Evolutionary conservation across 2,329 filamentous ascomycete genomes (phyloP).

Genomic region (Cercospora citrullina): DNA sequence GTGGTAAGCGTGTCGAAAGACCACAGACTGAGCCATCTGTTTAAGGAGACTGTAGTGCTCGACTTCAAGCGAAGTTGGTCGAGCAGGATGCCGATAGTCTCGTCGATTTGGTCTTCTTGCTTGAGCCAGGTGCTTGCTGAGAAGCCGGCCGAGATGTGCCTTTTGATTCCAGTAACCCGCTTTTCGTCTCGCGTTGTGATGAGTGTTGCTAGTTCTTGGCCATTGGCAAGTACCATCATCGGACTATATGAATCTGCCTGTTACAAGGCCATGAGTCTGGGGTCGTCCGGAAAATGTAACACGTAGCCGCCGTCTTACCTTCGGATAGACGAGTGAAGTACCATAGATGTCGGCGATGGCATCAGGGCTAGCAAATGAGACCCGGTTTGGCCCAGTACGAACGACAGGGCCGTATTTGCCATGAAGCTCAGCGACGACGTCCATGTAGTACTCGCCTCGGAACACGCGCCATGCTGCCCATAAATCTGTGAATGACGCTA

Average conservation of each 20-base stretch:
- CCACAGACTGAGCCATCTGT: conserved; percentile 19
- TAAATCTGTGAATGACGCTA: conserved; percentile 20
- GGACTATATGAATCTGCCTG: conserved; percentile 17
- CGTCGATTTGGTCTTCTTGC: conserved; percentile 21
- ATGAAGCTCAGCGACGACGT: conserved; percentile 34
- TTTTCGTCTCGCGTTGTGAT: conserved; percentile 19
- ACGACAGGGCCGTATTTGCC: conserved; percentile 34
- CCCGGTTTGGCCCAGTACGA: conserved; percentile 33
- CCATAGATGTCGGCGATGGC: conserved; percentile 21
- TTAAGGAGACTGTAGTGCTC: background rate
- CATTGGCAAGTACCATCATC: conserved; percentile 17
- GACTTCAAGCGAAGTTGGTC: background rate
- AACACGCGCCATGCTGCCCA: conserved; percentile 16
- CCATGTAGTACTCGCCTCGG: conserved; percentile 15
- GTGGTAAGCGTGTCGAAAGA: conserved; percentile 19
- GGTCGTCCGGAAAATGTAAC: background rate
- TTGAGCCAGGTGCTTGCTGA: conserved; percentile 18
- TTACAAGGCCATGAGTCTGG: background rate
- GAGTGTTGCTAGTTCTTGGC: conserved; percentile 15
- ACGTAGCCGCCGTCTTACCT: background rate
- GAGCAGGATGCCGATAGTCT: conserved; percentile 12
- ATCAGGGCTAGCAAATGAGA: conserved; percentile 21
- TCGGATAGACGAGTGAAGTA: conserved; percentile 1
- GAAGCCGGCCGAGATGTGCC: conserved; percentile 20
- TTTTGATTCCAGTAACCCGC: conserved; percentile 18